A percentile compares a stretch with the other conserved stretches of the same genome.
phyloP scores from a whole-genome alignment of 2,329 filamentous ascomycete genomes.

The Bipolaris cookei region DNA sequence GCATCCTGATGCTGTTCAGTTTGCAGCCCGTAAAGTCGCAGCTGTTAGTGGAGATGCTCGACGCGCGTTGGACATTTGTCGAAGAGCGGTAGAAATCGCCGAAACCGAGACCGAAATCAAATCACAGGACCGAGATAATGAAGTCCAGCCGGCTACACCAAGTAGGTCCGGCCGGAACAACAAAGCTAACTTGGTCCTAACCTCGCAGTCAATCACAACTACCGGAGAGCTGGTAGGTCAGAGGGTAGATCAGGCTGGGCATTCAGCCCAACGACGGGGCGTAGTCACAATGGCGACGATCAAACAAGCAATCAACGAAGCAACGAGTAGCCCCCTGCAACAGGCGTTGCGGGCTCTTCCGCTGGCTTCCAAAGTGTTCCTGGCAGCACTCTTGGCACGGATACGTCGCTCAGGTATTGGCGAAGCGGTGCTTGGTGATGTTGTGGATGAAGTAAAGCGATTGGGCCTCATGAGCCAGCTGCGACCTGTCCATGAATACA shows the following conservation, averaged over 20 bases:
- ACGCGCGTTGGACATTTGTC: constrained; percentile 91
- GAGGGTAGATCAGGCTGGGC: constrained; percentile 34
- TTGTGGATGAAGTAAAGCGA: constrained; percentile 82
- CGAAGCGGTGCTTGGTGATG: constrained; percentile 87
- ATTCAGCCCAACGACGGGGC: constrained; percentile 41
- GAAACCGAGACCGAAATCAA: constrained; percentile 75
- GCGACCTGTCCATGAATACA: constrained; percentile 65
- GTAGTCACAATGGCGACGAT: constrained; percentile 91
- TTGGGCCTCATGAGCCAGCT: constrained; percentile 68
- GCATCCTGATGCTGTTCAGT: constrained; percentile 91
- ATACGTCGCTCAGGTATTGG: constrained; percentile 82
- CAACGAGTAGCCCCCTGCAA: constrained; percentile 89
- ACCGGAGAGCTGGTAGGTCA: constrained; percentile 29
- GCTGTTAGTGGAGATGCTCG: constrained; percentile 94
- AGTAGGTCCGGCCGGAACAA: constrained; percentile 60
- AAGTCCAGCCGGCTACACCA: constrained; percentile 63
- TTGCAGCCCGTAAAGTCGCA: constrained; percentile 94
- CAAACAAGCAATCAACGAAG: constrained; percentile 93
- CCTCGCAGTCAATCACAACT: constrained; percentile 25
- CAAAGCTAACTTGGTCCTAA: constrained; percentile 35
- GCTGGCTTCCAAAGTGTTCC: constrained; percentile 80
- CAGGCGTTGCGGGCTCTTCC: constrained; percentile 85
- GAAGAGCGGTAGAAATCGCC: constrained; percentile 91
- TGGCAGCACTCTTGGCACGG: constrained; percentile 80
- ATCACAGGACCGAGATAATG: constrained; percentile 37